These are phyloP conservation scores for Cercospora beticola DNA, from an alignment of 2,329 filamentous ascomycete genomes.

Conservation along the genomic window DNA sequence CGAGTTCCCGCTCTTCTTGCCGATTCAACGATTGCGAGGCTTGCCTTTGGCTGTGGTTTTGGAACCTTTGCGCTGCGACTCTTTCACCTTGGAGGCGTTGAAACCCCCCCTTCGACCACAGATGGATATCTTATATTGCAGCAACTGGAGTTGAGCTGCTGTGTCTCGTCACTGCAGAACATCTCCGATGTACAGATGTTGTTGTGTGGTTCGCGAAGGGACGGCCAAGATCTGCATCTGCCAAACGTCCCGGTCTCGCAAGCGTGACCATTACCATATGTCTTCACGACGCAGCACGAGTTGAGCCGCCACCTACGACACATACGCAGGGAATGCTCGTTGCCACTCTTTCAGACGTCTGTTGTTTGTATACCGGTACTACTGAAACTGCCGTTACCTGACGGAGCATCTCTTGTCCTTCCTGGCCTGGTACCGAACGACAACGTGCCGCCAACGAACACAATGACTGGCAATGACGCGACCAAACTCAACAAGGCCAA, in stretches of 20 bases:
- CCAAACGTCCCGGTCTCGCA: neutral
- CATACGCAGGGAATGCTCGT: neutral
- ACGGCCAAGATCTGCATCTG: neutral
- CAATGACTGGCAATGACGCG: neutral
- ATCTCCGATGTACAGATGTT: neutral
- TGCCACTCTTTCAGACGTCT: neutral
- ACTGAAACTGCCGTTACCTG: neutral
- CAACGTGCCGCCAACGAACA: neutral
- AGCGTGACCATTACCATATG: neutral
- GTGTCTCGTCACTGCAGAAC: neutral
- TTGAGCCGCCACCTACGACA: neutral
- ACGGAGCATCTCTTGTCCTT: neutral
- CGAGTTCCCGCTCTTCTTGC: too few species aligned
- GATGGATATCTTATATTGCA: neutral
- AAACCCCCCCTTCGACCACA: neutral
- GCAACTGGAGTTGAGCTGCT: neutral
- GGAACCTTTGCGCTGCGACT: too few species aligned
- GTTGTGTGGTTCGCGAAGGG: neutral
- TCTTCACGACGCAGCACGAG: neutral
- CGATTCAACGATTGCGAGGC: too few species aligned
- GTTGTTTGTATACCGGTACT: neutral
- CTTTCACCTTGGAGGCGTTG: too few species aligned
- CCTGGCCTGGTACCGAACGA: neutral
- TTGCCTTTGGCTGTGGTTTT: too few species aligned
- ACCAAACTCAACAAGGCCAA: constrained; percentile 2